Base-by-base conservation (phyloP, 2,329 filamentous ascomycete genomes). In the Monosporascus sp. region DNA sequence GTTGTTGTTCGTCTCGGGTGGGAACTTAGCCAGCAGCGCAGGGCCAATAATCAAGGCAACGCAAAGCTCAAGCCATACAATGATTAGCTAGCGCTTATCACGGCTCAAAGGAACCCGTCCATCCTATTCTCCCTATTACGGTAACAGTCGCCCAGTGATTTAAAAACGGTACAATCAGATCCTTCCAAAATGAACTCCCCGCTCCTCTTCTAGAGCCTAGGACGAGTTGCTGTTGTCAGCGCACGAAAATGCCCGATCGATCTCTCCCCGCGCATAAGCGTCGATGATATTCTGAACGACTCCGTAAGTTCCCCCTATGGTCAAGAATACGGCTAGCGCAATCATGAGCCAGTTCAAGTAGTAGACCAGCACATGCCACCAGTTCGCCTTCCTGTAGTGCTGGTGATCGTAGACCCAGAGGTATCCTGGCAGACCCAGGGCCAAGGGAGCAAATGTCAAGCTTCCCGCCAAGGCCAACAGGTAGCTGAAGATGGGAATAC, bases 211-310 rank as follows among this genome's bases (percentile, higher is more conserved):
- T 41, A 22, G 8, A n/a, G 8, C 6, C 55, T 56, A 64, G 35
- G 65, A 63, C 1, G 68, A 70, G 47, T 62, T 62, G 46, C 69
- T 72, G 58, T 78, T 78, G 57, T 78, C 75, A 3, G 70, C 73
- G 54, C 76, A 79, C n/a, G 72, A 72, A 51, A 79, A 79, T 0
- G 75, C 74, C 41, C 64, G 66, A 37, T 71, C 71, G 52, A 79
- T 78, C 49, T 68, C 61, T 0, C 74, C 75, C 47, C 69, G 68
- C 4, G 69, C 72, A 60, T 81, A 82, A 1, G 79, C 77, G 50
- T 76, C 67, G 50, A 76, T 75, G 55, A 82, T 79, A 57, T 76
- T 68, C 52, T 76, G 68, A 24, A 81, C 71, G 2, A 78, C 75
- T 37, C 76, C 71, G 51, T 74, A 73, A 2, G 71, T 75, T 3